Evolutionary conservation across 140 eudicot species (phyloP).

Genomic region (Flaveria floridana): DNA sequence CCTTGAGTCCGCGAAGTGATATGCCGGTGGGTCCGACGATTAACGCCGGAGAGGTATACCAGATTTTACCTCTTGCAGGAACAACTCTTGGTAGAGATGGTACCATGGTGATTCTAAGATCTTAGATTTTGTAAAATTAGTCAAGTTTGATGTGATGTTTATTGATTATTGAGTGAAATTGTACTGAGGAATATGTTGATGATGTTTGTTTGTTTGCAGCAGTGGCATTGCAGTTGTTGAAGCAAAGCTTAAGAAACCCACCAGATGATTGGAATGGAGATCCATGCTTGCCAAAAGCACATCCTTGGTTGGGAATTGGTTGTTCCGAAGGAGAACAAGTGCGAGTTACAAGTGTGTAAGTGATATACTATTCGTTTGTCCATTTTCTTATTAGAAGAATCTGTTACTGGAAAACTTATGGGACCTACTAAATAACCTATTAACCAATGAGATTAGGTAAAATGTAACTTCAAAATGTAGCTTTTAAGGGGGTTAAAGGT

Average conservation of each 20-base stretch:
- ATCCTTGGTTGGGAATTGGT: constrained; percentile 67
- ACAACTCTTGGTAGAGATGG: constrained; percentile 72
- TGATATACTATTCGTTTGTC: background rate
- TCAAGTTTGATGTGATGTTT: background rate
- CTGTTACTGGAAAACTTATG: background rate
- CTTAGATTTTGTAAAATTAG: background rate
- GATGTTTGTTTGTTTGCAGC: constrained; percentile 35
- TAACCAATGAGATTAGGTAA: background rate
- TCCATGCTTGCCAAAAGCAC: constrained; percentile 75
- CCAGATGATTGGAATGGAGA: constrained; percentile 86
- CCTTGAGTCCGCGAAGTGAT: constrained; percentile 46
- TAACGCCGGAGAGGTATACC: constrained; percentile 75
- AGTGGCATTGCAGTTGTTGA: constrained; percentile 47
- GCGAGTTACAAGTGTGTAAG: constrained; percentile 68
- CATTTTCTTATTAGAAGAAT: background rate
- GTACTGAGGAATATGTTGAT: background rate
- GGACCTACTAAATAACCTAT: no score
- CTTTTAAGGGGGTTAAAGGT: background rate
- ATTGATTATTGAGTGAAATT: background rate
- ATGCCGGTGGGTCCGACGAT: constrained; percentile 73
- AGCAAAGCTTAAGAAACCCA: constrained; percentile 42
- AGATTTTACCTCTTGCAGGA: constrained; percentile 51
- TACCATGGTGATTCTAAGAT: constrained; percentile 46
- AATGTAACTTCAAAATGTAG: no score
- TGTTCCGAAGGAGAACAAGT: constrained; percentile 43